Conservation (phyloP, 179 eudicot genomes). For the Corrigiola litoralis region DNA sequence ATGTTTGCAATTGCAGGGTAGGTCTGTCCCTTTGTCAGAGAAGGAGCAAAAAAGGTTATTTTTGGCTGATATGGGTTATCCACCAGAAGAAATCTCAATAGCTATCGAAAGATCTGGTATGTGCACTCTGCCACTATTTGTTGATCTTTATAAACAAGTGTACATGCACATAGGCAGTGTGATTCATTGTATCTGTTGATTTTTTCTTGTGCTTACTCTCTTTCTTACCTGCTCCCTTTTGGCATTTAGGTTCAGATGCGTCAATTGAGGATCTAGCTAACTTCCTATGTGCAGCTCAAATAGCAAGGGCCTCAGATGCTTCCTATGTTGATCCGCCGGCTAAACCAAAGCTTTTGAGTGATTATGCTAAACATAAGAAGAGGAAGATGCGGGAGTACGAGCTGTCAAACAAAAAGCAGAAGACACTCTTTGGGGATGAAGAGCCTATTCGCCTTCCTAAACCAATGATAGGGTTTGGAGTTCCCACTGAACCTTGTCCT, state of each 20-base stretch:
- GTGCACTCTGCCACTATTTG: conserved; percentile 6
- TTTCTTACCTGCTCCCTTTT: neutral
- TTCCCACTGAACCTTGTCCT: conserved; percentile 29
- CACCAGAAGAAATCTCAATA: conserved; percentile 51
- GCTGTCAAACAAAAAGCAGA: conserved; percentile 34
- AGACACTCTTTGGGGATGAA: conserved; percentile 23
- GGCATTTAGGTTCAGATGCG: conserved; percentile 50
- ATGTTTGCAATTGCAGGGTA: conserved; percentile 37
- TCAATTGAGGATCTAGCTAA: conserved; percentile 57
- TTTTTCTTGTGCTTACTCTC: neutral
- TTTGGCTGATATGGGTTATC: conserved; percentile 62
- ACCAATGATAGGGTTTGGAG: conserved; percentile 68
- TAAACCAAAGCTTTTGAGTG: conserved; percentile 27
- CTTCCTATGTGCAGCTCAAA: conserved; percentile 66
- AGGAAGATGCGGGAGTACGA: conserved; percentile 37
- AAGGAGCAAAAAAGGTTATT: conserved; percentile 33
- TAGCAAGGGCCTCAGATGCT: conserved; percentile 48
- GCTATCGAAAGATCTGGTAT: conserved; percentile 76
- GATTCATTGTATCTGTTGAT: neutral
- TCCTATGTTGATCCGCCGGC: conserved; percentile 34
- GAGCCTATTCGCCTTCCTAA: conserved; percentile 50
- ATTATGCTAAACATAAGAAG: conserved; percentile 28
- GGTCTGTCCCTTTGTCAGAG: conserved; percentile 23
- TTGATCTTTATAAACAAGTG: neutral
- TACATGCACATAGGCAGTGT: neutral